Evolutionary conservation across 2,329 filamentous ascomycete genomes (phyloP).

Genomic region (Cercospora zeina): DNA sequence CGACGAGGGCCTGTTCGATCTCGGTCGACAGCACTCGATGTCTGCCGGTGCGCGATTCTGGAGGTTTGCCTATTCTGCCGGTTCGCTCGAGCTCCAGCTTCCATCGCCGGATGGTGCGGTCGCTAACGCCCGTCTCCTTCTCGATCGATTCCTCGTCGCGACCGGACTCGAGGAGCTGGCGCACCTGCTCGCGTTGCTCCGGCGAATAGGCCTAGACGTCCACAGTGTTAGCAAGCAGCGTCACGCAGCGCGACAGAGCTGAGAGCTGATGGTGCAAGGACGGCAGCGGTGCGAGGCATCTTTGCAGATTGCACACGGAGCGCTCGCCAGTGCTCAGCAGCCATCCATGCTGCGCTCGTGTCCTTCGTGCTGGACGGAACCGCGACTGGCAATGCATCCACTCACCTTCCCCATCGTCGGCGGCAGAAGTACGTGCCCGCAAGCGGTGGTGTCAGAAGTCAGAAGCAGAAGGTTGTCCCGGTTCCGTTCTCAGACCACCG

Average conservation of each 20-base stretch:
- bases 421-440: background rate
- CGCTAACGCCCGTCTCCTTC: conserved; percentile 42
- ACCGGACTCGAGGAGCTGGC: conserved; percentile 39
- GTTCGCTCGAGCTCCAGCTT: conserved; percentile 43
- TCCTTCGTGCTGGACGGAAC: background rate
- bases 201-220: conserved; percentile 30
- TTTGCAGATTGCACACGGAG: background rate
- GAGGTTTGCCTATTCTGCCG: conserved; percentile 43
- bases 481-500: too few species aligned
- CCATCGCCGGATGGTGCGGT: conserved; percentile 39
- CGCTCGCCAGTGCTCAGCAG: conserved; percentile 1
- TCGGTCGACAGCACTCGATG: conserved; percentile 41
- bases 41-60: conserved; percentile 41
- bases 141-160: conserved; percentile 42
- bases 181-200: conserved; percentile 31
- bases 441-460: conserved; percentile 8
- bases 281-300: conserved; percentile 6
- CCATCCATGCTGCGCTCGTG: background rate
- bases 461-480: background rate
- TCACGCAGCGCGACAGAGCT: background rate
- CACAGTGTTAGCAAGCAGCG: background rate
- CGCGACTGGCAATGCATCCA: conserved; percentile 1
- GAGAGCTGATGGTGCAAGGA: conserved; percentile 9
- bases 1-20: conserved; percentile 41
- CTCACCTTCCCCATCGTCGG: conserved; percentile 10